Evolutionary conservation across 768 basidiomycete species (phyloP), one percentile per base, ranked within the genome.

Genomic region (Lentinula aciculospora): DNA sequence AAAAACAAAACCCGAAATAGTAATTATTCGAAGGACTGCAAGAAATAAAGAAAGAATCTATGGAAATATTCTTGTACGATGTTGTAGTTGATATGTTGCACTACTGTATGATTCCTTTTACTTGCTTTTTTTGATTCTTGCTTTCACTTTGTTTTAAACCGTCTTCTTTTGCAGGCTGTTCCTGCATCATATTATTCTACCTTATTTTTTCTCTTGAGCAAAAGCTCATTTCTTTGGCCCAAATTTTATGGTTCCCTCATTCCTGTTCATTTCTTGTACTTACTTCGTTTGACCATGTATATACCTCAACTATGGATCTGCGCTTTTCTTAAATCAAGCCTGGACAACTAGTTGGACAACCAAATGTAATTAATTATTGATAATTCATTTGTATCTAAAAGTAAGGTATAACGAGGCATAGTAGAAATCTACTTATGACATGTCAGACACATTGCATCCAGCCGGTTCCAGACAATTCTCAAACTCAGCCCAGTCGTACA

Each of bases 401-500:
- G 17, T 19, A 31, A 19, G 25, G 17, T 2, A 21, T 23, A 15
- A n/a, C n/a, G n/a, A n/a, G n/a, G 29, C 5, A 51, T 28, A 1
- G 49, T 10, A 53, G 32, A 37, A 21, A 25, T 27, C n/a, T n/a
- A n/a, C n/a, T 21, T 54, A 27, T 8, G 53, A 23, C 1, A 37
- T 13, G 13, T 50, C 49, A 6, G 49, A 50, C 10, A 50, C 32
- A 36, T 56, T 56, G 32, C 54, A 58, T 23, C 51, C 63, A 42
- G 64, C 57, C 5, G 48, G 29, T 17, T 63, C 58, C 45, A 66
- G 58, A 34, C 59, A 59, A 8, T 19, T 37, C 21, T 61, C 36
- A 54, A 66, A 66, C 28, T 66, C 62, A 13, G 55, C 27, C 66
- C 66, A 66, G 55, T 65, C 56, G 19, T 58, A 42, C 66, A 66